Percentiles rank a stretch among this genome's conserved stretches.
Conservation (phyloP, 2,329 filamentous ascomycete species). For the Fusarium graminum region DNA sequence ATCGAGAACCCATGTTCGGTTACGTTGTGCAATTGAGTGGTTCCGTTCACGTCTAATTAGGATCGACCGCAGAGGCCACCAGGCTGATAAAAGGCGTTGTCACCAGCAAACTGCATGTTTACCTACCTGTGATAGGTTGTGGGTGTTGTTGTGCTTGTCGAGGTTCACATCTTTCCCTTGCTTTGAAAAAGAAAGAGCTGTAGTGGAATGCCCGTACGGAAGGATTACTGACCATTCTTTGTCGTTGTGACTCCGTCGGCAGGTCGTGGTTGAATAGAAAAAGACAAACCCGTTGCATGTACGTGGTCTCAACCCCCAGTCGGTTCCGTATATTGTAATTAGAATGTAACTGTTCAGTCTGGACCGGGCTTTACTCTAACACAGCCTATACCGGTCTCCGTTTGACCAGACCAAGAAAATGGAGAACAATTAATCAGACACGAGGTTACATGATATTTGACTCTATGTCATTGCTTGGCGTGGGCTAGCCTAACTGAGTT, state of each 20-base stretch:
- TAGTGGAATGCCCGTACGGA: not conserved
- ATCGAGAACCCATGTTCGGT: conserved; percentile 1
- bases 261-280: conserved; percentile 2
- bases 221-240: not conserved
- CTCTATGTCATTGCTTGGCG: not conserved
- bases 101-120: conserved; percentile 12
- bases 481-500: not conserved
- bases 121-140: not conserved
- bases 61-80: conserved; percentile 29
- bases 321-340: conserved; percentile 22
- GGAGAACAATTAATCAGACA: conserved; percentile 12
- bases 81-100: conserved; percentile 19
- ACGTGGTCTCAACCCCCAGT: conserved; percentile 28
- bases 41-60: conserved; percentile 30
- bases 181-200: conserved; percentile 2
- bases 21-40: conserved; percentile 5
- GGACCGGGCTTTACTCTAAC: not conserved
- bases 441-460: conserved; percentile 7
- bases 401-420: conserved; percentile 14
- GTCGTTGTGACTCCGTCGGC: conserved; percentile 7
- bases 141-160: conserved; percentile 14
- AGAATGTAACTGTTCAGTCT: conserved; percentile 28
- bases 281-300: conserved; percentile 18
- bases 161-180: conserved; percentile 13
- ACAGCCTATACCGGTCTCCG: not conserved